These are phyloP conservation scores for Eutrema yunnanense DNA, from an alignment of 345 rosid genomes.

Conservation along the genomic window DNA sequence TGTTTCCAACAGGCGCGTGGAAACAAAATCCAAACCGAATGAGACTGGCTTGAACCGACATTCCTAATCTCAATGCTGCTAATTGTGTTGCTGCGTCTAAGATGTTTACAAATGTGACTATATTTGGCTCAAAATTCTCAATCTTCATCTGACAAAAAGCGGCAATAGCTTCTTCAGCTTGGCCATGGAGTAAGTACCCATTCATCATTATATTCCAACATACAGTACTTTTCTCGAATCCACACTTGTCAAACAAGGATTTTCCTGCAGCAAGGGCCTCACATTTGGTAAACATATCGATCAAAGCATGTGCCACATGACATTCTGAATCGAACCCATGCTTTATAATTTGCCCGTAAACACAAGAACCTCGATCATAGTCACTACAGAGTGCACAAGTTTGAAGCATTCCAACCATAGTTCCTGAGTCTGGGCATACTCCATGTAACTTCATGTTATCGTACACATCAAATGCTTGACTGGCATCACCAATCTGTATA, in stretches of 20 bases:
- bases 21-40: slow-evolving; percentile 39
- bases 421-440: slow-evolving; percentile 41
- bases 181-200: slow-evolving; percentile 47
- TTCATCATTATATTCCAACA: slow-evolving; percentile 62
- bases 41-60: slow-evolving; percentile 41
- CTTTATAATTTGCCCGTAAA: slow-evolving; percentile 38
- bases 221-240: slow-evolving; percentile 34
- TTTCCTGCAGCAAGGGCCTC: slow-evolving; percentile 39
- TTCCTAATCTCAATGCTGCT: slow-evolving; percentile 43
- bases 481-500: slow-evolving; percentile 35
- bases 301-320: slow-evolving; percentile 45
- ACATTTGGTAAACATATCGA: slow-evolving; percentile 56
- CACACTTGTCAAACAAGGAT: slow-evolving; percentile 35
- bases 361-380: slow-evolving; percentile 38
- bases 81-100: slow-evolving; percentile 44
- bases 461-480: slow-evolving; percentile 36
- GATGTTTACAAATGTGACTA: slow-evolving; percentile 39
- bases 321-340: slow-evolving; percentile 42
- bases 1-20: slow-evolving; percentile 35
- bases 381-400: slow-evolving; percentile 39
- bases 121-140: slow-evolving; percentile 38
- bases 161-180: slow-evolving; percentile 44
- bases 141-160: slow-evolving; percentile 41
- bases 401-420: slow-evolving; percentile 51
- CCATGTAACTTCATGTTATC: slow-evolving; percentile 35